These are phyloP conservation scores for Dothidotthia symphoricarpi DNA, from an alignment of 2,329 filamentous ascomycete genomes.

Conservation along the genomic window DNA sequence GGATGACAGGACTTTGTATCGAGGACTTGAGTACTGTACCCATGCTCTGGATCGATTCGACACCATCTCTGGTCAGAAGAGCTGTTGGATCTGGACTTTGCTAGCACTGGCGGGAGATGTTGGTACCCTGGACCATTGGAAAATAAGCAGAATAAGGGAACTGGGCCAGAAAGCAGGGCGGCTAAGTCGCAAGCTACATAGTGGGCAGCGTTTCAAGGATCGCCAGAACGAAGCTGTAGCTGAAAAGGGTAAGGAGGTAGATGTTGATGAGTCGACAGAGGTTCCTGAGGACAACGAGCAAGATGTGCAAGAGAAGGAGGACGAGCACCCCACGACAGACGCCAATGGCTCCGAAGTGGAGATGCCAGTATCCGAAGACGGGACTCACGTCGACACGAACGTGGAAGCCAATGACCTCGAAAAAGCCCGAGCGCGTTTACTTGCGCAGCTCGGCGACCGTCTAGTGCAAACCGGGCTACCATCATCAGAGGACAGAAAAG, in stretches of 20 bases:
- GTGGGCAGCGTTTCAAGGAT: slow-evolving; percentile 4
- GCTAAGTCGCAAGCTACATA: slow-evolving; percentile 46
- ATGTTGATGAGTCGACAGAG: background rate
- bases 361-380: slow-evolving; percentile 25
- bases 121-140: slow-evolving; percentile 71
- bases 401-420: slow-evolving; percentile 44
- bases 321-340: background rate
- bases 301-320: background rate
- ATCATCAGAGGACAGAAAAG: background rate
- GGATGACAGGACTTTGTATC: slow-evolving; percentile 64
- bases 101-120: slow-evolving; percentile 71
- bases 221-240: slow-evolving; percentile 1
- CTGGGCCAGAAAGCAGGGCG: slow-evolving; percentile 73
- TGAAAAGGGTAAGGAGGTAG: background rate
- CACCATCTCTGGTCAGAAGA: slow-evolving; percentile 63
- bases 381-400: slow-evolving; percentile 9
- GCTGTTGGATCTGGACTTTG: slow-evolving; percentile 82
- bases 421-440: slow-evolving; percentile 50
- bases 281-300: background rate
- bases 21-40: slow-evolving; percentile 61
- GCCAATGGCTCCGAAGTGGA: slow-evolving; percentile 13
- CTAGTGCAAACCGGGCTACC: slow-evolving; percentile 23
- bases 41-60: slow-evolving; percentile 63
- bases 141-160: slow-evolving; percentile 74
- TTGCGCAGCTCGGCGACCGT: slow-evolving; percentile 42